Percentiles rank a stretch among this genome's conserved stretches.
These are phyloP conservation scores for Limonium bicolor DNA, from an alignment of 148 eudicot species.

Conservation along the genomic window DNA sequence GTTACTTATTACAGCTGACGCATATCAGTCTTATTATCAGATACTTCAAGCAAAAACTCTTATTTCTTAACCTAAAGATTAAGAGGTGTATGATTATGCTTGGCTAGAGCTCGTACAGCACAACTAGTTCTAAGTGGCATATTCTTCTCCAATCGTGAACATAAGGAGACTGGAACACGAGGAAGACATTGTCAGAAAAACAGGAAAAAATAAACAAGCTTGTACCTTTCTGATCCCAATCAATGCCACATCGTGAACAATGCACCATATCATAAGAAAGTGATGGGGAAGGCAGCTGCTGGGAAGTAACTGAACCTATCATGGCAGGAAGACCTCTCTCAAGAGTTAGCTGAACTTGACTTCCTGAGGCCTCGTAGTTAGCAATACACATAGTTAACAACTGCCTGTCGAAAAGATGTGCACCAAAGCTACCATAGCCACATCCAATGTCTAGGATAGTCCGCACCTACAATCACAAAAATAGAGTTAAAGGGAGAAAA, in stretches of 20 bases:
- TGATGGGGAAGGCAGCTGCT: constrained; percentile 72
- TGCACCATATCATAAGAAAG: constrained; percentile 94
- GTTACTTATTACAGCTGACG: too few species aligned
- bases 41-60: too few species aligned
- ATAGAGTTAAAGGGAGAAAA: too few species aligned
- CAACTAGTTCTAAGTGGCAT: too few species aligned
- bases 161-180: neutral
- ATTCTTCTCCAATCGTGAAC: neutral
- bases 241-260: constrained; percentile 72
- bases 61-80: too few species aligned
- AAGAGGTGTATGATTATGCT: too few species aligned
- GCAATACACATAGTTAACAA: constrained; percentile 79
- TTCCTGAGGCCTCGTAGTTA: constrained; percentile 82
- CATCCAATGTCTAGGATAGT: constrained; percentile 88
- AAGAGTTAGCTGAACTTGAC: constrained; percentile 91
- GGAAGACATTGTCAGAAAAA: neutral
- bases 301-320: constrained; percentile 66
- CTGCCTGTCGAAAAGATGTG: constrained; percentile 60
- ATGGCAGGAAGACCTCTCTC: constrained; percentile 99
- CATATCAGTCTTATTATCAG: too few species aligned
- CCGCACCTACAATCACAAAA: constrained; percentile 46
- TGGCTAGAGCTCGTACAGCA: too few species aligned
- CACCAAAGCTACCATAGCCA: constrained; percentile 97
- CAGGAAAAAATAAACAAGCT: neutral
- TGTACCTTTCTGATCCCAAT: constrained; percentile 84